A percentile compares a stretch with the other conserved stretches of the same genome.
phyloP scores from a whole-genome alignment of 371 early-diverging fungal genomes.

The Zychaea mexicana region DNA sequence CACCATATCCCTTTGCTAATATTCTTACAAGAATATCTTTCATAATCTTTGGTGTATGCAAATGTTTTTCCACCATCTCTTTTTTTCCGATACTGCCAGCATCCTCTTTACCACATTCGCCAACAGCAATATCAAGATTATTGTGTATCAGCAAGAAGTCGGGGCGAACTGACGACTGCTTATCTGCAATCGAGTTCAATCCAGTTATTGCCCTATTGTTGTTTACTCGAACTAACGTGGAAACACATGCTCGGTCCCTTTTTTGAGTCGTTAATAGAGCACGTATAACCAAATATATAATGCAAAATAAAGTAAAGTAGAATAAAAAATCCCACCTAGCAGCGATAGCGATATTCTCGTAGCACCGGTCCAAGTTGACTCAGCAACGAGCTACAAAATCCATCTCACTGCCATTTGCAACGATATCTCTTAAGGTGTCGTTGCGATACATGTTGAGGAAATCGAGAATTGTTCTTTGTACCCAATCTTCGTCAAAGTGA shows the following conservation, averaged over 20 bases:
- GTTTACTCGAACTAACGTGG: constrained; percentile 8
- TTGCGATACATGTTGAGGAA: constrained; percentile 1
- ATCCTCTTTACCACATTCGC: constrained; percentile 13
- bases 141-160: constrained; percentile 9
- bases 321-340: not conserved
- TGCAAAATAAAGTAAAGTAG: not conserved
- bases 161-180: constrained; percentile 8
- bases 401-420: constrained; percentile 5
- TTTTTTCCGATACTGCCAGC: constrained; percentile 9
- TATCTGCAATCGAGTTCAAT: not conserved
- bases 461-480: constrained; percentile 5
- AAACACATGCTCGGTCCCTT: constrained; percentile 7
- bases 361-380: constrained; percentile 11
- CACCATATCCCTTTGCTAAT: not conserved
- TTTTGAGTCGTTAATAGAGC: not conserved
- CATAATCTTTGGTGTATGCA: constrained; percentile 4
- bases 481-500: not conserved
- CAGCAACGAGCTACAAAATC: constrained; percentile 4
- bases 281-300: not conserved
- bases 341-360: not conserved
- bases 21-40: constrained; percentile 1
- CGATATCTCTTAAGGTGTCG: not conserved
- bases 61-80: constrained; percentile 1
- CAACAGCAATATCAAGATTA: constrained; percentile 2
- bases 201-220: not conserved